A percentile compares a stretch with the other conserved stretches of the same genome.
phyloP scores from a whole-genome alignment of 208 protist genomes.

The Leishmania braziliensis region DNA sequence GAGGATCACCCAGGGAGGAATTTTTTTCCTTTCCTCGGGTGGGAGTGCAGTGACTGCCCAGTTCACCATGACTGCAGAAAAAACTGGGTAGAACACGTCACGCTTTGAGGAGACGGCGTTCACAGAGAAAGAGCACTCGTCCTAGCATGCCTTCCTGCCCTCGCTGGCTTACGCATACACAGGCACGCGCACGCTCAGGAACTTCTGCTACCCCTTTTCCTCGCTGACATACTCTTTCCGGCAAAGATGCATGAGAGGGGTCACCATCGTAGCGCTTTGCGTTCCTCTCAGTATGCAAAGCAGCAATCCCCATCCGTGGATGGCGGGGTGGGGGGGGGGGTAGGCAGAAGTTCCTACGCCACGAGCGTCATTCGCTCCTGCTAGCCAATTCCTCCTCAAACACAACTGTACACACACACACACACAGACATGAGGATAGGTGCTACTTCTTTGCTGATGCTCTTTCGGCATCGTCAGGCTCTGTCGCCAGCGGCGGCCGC shows the following conservation, averaged over 20 bases:
- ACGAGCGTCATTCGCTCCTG: neutral
- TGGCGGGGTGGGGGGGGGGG: no score
- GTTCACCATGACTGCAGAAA: neutral
- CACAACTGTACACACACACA: conserved; percentile 6
- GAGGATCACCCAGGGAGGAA: neutral
- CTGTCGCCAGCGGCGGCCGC: conserved; percentile 9
- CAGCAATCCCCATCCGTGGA: neutral
- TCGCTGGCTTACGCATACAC: neutral
- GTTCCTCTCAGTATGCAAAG: neutral
- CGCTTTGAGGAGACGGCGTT: neutral
- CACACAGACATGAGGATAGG: neutral
- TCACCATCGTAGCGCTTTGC: neutral
- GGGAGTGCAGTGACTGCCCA: neutral
- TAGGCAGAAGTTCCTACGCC: neutral
- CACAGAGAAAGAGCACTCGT: neutral
- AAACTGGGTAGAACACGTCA: neutral
- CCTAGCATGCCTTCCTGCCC: neutral
- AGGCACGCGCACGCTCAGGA: neutral
- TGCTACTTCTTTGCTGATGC: neutral
- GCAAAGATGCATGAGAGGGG: neutral
- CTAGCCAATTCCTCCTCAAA: neutral
- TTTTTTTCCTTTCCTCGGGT: neutral
- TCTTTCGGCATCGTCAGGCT: conserved; percentile 13
- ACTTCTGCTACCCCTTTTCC: neutral
- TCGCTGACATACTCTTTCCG: neutral